Evolutionary conservation across 2,329 filamentous ascomycete species (phyloP).

Genomic region (Cladosporium halotolerans): DNA sequence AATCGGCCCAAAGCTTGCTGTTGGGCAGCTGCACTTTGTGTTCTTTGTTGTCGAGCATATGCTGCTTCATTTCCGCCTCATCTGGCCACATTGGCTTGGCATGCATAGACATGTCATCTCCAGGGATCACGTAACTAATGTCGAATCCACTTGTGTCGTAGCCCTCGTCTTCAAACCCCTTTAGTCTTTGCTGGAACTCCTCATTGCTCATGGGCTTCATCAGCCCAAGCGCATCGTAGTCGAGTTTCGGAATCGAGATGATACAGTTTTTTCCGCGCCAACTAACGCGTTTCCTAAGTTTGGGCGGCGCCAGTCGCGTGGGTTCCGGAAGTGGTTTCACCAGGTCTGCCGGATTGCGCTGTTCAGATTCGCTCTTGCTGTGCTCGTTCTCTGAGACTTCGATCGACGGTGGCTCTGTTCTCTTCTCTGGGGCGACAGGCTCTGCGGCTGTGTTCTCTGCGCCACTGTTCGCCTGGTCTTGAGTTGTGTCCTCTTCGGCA

Average conservation of each 20-base stretch:
- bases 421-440: background rate
- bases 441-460: background rate
- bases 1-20: conserved; percentile 66
- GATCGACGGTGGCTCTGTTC: background rate
- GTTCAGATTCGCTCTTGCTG: conserved; percentile 3
- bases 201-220: conserved; percentile 40
- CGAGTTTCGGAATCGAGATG: conserved; percentile 39
- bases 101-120: conserved; percentile 43
- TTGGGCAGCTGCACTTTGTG: conserved; percentile 62
- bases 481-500: background rate
- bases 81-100: conserved; percentile 65
- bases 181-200: conserved; percentile 57
- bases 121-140: conserved; percentile 36
- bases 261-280: conserved; percentile 42
- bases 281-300: conserved; percentile 38
- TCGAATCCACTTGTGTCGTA: conserved; percentile 66
- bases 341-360: conserved; percentile 11
- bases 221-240: conserved; percentile 37
- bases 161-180: conserved; percentile 61
- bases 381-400: conserved; percentile 11
- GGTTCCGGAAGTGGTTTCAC: conserved; percentile 10
- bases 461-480: background rate
- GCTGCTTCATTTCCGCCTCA: conserved; percentile 32
- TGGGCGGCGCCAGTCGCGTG: conserved; percentile 27
- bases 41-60: conserved; percentile 53